These are phyloP conservation scores for Chlorella variabilis DNA, from an alignment of 163 green algal species.

Conservation along the genomic window DNA sequence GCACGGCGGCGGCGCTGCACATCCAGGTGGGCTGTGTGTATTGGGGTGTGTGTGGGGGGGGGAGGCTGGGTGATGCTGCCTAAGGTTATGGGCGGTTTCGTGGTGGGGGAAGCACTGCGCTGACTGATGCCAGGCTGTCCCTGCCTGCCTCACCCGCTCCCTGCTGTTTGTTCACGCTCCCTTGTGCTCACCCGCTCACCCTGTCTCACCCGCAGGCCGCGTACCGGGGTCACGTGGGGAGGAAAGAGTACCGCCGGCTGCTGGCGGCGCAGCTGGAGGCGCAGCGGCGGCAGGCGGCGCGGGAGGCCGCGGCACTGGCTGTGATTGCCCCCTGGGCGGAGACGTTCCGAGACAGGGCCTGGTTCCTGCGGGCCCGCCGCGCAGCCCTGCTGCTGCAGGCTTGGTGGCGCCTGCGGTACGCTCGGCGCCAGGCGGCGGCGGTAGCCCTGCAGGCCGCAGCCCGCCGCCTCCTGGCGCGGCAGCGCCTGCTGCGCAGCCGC, in stretches of 20 bases:
- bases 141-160: too few relatives aligned
- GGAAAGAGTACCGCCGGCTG: neutral
- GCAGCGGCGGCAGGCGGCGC: slow-evolving; percentile 19
- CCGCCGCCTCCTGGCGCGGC: slow-evolving; percentile 22
- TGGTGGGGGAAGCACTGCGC: neutral
- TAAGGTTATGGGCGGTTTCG: too few relatives aligned
- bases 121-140: neutral
- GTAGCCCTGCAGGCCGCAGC: slow-evolving; percentile 25
- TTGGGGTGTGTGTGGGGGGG: too few relatives aligned
- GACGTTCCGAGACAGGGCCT: slow-evolving; percentile 32
- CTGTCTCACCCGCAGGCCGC: slow-evolving; percentile 45
- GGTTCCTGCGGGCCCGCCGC: slow-evolving; percentile 39
- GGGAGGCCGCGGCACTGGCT: slow-evolving; percentile 30
- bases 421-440: slow-evolving; percentile 21
- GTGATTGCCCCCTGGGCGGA: slow-evolving; percentile 45
- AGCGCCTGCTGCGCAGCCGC: slow-evolving; percentile 1
- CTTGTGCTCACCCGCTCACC: neutral
- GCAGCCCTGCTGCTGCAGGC: slow-evolving; percentile 44
- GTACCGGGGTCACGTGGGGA: slow-evolving; percentile 55
- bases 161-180: neutral
- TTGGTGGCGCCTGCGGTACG: slow-evolving; percentile 29
- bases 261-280: slow-evolving; percentile 4
- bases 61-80: too few relatives aligned
- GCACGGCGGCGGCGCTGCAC: slow-evolving; percentile 8
- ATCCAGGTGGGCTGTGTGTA: slow-evolving; percentile 40